Evolutionary conservation across 2,329 filamentous ascomycete genomes (phyloP).

Genomic region (Knoxdaviesia proteae): DNA sequence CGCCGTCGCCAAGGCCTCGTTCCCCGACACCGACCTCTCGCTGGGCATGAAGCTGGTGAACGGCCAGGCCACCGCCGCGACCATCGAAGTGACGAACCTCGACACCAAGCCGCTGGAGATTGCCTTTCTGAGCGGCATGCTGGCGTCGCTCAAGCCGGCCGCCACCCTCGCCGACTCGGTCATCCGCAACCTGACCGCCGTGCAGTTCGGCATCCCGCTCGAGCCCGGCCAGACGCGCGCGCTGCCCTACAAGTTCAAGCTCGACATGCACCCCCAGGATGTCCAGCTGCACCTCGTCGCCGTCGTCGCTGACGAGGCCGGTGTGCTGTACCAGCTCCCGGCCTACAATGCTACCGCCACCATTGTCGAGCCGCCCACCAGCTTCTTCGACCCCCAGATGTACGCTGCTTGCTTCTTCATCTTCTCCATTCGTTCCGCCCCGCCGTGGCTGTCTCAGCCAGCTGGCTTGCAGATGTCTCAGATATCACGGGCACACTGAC

Average conservation of each 20-base stretch:
- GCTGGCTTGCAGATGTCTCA: no score
- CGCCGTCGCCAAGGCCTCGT: constrained; percentile 42
- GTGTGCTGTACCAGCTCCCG: constrained; percentile 52
- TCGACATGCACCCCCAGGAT: constrained; percentile 85
- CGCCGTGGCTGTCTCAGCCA: no score
- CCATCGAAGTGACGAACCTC: constrained; percentile 68
- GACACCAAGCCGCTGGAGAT: constrained; percentile 59
- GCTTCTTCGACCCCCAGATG: constrained; percentile 91
- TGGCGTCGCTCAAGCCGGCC: constrained; percentile 36
- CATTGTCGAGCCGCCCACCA: constrained; percentile 77
- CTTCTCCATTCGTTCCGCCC: not conserved
- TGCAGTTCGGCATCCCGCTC: constrained; percentile 53
- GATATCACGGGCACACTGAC: constrained; percentile 13
- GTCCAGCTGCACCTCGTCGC: constrained; percentile 58
- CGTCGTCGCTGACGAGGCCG: constrained; percentile 46
- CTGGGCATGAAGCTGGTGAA: constrained; percentile 95
- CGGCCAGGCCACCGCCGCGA: constrained; percentile 61
- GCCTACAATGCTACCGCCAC: constrained; percentile 67
- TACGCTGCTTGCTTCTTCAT: constrained; percentile 24
- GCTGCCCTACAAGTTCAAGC: constrained; percentile 65
- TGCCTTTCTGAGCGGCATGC: constrained; percentile 53
- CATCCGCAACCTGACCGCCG: constrained; percentile 66
- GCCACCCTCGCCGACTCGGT: constrained; percentile 28
- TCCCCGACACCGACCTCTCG: constrained; percentile 49
- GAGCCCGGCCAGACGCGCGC: constrained; percentile 56